Percentiles rank a stretch among this genome's conserved stretches.
phyloP scores from a whole-genome alignment of 768 basidiomycete genomes.

The Termitomyces sp. region DNA sequence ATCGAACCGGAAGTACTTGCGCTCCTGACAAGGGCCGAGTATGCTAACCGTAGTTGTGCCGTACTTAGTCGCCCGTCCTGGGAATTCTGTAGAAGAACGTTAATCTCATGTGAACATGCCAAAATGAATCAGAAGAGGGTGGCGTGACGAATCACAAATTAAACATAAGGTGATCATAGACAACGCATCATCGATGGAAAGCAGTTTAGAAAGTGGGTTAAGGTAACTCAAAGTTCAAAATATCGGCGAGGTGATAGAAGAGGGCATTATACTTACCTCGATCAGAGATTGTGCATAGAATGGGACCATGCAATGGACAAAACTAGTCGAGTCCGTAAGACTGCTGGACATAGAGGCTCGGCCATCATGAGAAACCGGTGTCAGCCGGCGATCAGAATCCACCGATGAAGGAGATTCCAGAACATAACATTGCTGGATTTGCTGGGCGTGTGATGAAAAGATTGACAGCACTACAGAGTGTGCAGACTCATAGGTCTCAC shows the following conservation, averaged over 20 bases:
- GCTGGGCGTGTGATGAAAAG: slow-evolving; percentile 58
- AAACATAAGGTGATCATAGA: neutral
- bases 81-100: slow-evolving; percentile 49
- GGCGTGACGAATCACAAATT: neutral
- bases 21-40: slow-evolving; percentile 63
- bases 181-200: neutral
- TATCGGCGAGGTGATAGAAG: neutral
- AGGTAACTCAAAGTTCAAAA: neutral
- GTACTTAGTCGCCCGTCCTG: slow-evolving; percentile 55
- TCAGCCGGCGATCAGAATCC: neutral
- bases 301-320: slow-evolving; percentile 60
- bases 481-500: slow-evolving; percentile 82
- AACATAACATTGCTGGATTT: slow-evolving; percentile 18
- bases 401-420: slow-evolving; percentile 1
- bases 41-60: slow-evolving; percentile 70
- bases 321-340: slow-evolving; percentile 25
- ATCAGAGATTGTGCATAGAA: slow-evolving; percentile 73
- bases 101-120: slow-evolving; percentile 6
- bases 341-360: slow-evolving; percentile 12
- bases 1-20: slow-evolving; percentile 39
- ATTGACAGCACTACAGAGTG: slow-evolving; percentile 81
- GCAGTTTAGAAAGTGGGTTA: neutral
- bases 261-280: slow-evolving; percentile 43
- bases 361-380: slow-evolving; percentile 3
- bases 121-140: slow-evolving; percentile 3